Evolutionary conservation across 176 grass and related monocot species (phyloP).

Genomic region (Carex pumila): DNA sequence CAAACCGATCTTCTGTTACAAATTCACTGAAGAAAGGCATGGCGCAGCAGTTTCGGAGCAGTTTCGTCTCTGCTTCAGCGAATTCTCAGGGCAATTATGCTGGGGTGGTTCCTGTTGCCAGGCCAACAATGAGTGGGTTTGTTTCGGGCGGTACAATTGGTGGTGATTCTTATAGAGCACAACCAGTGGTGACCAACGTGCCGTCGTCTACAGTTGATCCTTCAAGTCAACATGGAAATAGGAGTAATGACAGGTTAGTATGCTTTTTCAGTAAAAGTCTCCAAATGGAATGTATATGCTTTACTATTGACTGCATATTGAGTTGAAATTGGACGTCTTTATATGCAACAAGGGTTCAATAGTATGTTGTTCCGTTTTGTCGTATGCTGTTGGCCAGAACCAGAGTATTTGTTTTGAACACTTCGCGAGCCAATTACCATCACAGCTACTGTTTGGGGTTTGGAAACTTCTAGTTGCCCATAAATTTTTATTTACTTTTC

Average conservation of each 20-base stretch:
- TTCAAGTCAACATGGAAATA: constrained; percentile 36
- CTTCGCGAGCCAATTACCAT: not conserved
- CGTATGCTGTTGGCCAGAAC: not conserved
- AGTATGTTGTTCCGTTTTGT: not conserved
- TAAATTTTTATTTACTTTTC: not conserved
- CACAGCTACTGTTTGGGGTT: not conserved
- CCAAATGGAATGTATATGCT: not conserved
- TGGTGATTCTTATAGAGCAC: constrained; percentile 30
- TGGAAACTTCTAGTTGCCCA: not conserved
- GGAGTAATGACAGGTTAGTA: constrained; percentile 57
- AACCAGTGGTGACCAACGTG: constrained; percentile 24
- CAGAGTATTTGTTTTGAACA: not conserved
- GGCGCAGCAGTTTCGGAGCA: constrained; percentile 84
- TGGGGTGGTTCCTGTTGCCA: constrained; percentile 25
- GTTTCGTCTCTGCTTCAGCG: constrained; percentile 71
- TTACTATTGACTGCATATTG: not conserved
- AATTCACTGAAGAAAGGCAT: constrained; percentile 70
- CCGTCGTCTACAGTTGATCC: constrained; percentile 41
- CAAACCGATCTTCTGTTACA: constrained; percentile 44
- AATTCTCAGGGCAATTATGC: constrained; percentile 31
- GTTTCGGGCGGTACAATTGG: constrained; percentile 85
- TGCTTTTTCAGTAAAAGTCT: not conserved
- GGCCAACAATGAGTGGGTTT: constrained; percentile 70
- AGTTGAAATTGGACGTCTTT: not conserved
- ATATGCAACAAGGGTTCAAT: not conserved